Percentiles rank a stretch among this genome's conserved stretches.
phyloP scores from a whole-genome alignment of 331 rosid species.

The Malus hybrid region DNA sequence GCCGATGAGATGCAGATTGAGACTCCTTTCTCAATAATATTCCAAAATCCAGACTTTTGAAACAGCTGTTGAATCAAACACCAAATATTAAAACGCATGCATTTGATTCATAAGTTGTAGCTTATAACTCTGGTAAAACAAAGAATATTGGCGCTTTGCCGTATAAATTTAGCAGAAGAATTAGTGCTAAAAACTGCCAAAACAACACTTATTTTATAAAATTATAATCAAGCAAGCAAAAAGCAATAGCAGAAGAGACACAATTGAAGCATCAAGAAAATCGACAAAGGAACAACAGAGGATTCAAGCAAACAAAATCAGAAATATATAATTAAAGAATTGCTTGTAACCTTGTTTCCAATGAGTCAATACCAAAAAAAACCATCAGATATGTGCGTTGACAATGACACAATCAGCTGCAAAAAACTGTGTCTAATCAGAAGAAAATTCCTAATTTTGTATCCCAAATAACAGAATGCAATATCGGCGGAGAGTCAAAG shows the following conservation, averaged over 20 bases:
- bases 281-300: constrained; percentile 8
- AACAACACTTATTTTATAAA: neutral
- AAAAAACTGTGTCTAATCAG: constrained; percentile 6
- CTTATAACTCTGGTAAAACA: neutral
- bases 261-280: constrained; percentile 15
- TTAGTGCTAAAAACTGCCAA: constrained; percentile 10
- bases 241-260: constrained; percentile 15
- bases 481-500: neutral
- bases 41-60: constrained; percentile 8
- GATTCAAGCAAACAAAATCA: neutral
- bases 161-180: constrained; percentile 1
- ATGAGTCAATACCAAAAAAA: neutral
- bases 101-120: neutral
- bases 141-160: constrained; percentile 13
- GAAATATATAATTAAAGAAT: neutral
- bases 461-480: constrained; percentile 2
- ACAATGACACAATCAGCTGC: neutral
- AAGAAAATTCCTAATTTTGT: neutral
- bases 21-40: neutral
- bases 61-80: constrained; percentile 37
- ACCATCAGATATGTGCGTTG: neutral
- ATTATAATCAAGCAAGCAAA: neutral
- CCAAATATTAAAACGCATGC: constrained; percentile 24
- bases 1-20: neutral
- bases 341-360: neutral